Evolutionary conservation across 352 stramenopile species (phyloP), one percentile per base, ranked within the genome.

Genomic region (Globisporangium carolinianum): DNA sequence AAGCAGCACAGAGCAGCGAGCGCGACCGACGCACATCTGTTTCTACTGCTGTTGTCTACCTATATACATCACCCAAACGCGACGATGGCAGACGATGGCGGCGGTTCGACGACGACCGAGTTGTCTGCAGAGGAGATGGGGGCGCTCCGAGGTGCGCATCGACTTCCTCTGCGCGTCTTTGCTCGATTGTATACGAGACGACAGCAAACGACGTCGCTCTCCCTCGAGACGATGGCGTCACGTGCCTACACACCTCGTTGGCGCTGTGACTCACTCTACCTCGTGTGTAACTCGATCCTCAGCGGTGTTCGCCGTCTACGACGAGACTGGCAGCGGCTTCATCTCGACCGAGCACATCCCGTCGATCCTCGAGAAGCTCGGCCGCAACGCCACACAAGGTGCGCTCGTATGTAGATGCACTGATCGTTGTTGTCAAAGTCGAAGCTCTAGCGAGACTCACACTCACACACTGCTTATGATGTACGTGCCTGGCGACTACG

Each of bases 241-340:
- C 24, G 24, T 3, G 24, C 24, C 24, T 32, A 32, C 24, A 24
- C 24, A 32, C 24, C 24, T 32, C 24, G 24, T 32, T 32, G 24
- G 3, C 24, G 3, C 24, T 32, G 24, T 32, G 1, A 6, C 4
- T 8, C n/a, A 11, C 46, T 45, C 36, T 17, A n/a, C 14, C 32
- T 32, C 17, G 10, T 15, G 4, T 46, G 4, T 37, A 14, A 47
- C 24, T 17, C 38, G 38, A 35, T 32, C 46, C 14, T 4, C 37
- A 92, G 82, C 82, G n/a, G 71, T 90, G 36, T 92, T 92, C 50
- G 79, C 79, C 60, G 71, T 92, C 38, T 92, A 88, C 58, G 82
- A 92, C 51, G 82, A 90, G 35, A 55, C 73, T 14, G 76, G 69
- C 8, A 68, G 72, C 38, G 82, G 82, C 2, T 67, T 64, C 15